Evolutionary conservation across 768 basidiomycete species (phyloP), one percentile per base, ranked within the genome.

Genomic region (Terana coerulea): DNA sequence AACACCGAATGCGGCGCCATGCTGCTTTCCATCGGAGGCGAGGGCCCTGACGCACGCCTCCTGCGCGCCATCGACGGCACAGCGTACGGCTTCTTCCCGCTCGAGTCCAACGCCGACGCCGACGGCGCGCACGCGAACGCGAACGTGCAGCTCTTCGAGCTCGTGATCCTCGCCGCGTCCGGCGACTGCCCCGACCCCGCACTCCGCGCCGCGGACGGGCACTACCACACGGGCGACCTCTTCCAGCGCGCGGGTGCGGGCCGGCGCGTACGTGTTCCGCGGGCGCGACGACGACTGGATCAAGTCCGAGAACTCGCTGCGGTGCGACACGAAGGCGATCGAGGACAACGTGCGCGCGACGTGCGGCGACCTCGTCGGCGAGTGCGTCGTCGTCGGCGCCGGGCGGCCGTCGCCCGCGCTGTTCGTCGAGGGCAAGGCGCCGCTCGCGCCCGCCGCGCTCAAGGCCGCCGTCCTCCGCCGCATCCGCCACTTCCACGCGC

Each of bases 251-350:
- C 87, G 64, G 71, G 74, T 15, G 57, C n/a, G 69, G 1, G 72
- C 79, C 1, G 85, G 84, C 0, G 69, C 68, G 58, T 90, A 84
- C 62, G 62, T 80, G 40, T 86, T 77, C 55, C 78, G 83, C 31
- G 88, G 88, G 22, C 79, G 88, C 35, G 80, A 88, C 54, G 88
- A 91, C 59, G 88, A 91, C 66, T 89, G 88, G 88, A 90, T 91
- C 65, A 91, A 90, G 70, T 83, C 82, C 33, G 84, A 87, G 62
- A 86, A 80, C 62, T 83, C 86, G 61, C 69, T 89, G 55, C 78
- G 88, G 46, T 89, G 88, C 60, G 88, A 91, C 61, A 88, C 88
- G 44, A 83, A 80, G 76, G 78, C 87, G 30, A 88, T 91, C 60
- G 88, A 91, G 67, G 86, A 91, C 55, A 86, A 88, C 58, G 75